Conservation (phyloP, 1,284 basidiomycete species). For the Austroboletus niveus region DNA sequence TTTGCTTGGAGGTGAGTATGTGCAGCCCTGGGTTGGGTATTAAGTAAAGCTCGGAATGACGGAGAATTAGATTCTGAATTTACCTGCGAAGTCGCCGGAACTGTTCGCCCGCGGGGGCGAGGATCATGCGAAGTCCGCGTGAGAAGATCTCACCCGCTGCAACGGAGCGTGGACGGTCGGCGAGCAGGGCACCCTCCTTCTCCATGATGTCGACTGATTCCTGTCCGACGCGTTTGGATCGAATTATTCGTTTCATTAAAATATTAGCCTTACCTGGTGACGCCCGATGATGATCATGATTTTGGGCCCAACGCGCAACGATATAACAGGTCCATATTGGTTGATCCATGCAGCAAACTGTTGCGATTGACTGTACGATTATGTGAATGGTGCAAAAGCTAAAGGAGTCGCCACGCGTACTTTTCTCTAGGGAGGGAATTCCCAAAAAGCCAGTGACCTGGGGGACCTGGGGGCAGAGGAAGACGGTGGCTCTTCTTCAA, state of each 20-base stretch:
- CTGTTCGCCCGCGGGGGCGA: constrained; percentile 33
- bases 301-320: constrained; percentile 31
- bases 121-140: constrained; percentile 30
- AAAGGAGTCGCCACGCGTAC: constrained; percentile 12
- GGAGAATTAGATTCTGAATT: neutral
- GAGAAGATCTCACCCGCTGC: constrained; percentile 33
- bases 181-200: constrained; percentile 32
- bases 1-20: constrained; percentile 41
- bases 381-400: neutral
- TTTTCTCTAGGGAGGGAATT: constrained; percentile 26
- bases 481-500: constrained; percentile 11
- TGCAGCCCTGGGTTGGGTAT: constrained; percentile 27
- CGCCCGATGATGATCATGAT: constrained; percentile 35
- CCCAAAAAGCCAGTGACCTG: constrained; percentile 33
- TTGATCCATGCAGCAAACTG: constrained; percentile 36
- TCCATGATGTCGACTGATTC: constrained; percentile 47
- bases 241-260: neutral
- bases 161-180: constrained; percentile 34
- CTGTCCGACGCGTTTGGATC: constrained; percentile 17
- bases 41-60: neutral
- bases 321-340: constrained; percentile 39
- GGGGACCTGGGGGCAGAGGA: constrained; percentile 32
- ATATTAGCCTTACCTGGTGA: constrained; percentile 28
- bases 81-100: constrained; percentile 35
- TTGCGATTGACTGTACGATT: constrained; percentile 28